Evolutionary conservation across 768 basidiomycete species (phyloP).

Genomic region (Cyclocybe cylindracea): DNA sequence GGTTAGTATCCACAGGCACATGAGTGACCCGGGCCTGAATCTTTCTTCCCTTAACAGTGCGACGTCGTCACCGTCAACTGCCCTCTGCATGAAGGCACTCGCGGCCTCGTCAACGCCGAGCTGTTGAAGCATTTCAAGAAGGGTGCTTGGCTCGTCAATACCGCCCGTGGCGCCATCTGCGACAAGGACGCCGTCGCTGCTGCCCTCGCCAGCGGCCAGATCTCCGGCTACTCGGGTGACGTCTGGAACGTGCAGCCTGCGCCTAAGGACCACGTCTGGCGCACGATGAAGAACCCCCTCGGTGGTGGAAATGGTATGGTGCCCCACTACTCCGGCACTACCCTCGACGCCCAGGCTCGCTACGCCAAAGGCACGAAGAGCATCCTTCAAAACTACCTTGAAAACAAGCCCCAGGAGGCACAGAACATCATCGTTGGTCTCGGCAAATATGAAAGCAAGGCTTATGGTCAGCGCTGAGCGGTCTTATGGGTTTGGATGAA

Average conservation of each 20-base stretch:
- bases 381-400: slow-evolving; percentile 74
- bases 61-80: slow-evolving; percentile 88
- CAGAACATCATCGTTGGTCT: slow-evolving; percentile 80
- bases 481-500: slow-evolving; percentile 26
- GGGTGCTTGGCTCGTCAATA: slow-evolving; percentile 92
- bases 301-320: slow-evolving; percentile 91
- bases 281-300: slow-evolving; percentile 77
- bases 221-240: slow-evolving; percentile 67
- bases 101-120: slow-evolving; percentile 78
- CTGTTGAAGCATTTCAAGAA: slow-evolving; percentile 89
- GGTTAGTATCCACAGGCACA: slow-evolving; percentile 10
- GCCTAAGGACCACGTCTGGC: slow-evolving; percentile 84
- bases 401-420: slow-evolving; percentile 65
- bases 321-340: slow-evolving; percentile 86
- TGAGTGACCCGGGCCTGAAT: background rate
- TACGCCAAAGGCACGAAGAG: slow-evolving; percentile 74
- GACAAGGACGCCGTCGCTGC: slow-evolving; percentile 79
- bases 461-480: slow-evolving; percentile 19
- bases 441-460: slow-evolving; percentile 48
- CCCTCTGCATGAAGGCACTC: slow-evolving; percentile 84
- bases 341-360: slow-evolving; percentile 85
- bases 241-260: slow-evolving; percentile 91
- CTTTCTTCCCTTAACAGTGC: slow-evolving; percentile 38
- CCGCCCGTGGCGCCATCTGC: slow-evolving; percentile 90
- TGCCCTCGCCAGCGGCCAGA: slow-evolving; percentile 75